Conservation (phyloP, 257 asterid species). For the Avicennia marina region DNA sequence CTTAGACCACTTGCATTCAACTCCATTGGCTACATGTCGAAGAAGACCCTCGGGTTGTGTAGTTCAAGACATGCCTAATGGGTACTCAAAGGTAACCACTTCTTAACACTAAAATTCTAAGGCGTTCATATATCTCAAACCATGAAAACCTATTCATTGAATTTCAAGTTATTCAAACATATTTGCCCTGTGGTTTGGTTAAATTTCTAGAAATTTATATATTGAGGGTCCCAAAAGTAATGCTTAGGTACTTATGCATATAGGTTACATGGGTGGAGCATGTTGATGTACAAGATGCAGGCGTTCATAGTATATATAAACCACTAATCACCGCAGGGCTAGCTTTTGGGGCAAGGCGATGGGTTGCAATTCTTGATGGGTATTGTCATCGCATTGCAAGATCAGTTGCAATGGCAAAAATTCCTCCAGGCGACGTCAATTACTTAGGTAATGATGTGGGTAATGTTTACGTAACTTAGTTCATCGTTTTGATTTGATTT, state of each 20-base stretch:
- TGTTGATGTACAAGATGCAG: conserved; percentile 10
- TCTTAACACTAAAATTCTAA: too few species aligned
- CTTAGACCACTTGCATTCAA: conserved; percentile 47
- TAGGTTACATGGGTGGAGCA: too few species aligned
- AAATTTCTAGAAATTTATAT: too few species aligned
- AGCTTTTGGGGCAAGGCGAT: conserved; percentile 58
- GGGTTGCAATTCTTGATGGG: conserved; percentile 40
- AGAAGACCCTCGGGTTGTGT: conserved; percentile 73
- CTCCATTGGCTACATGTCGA: conserved; percentile 43
- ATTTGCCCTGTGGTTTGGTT: too few species aligned
- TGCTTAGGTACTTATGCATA: too few species aligned
- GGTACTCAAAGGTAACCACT: conserved; percentile 75
- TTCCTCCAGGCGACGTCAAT: conserved; percentile 2
- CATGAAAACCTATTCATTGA: too few species aligned
- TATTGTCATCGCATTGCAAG: conserved; percentile 38
- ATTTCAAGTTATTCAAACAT: too few species aligned
- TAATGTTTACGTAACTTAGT: too few species aligned
- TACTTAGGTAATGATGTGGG: conserved; percentile 20
- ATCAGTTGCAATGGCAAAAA: background rate
- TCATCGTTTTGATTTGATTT: too few species aligned
- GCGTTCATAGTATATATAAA: conserved; percentile 25
- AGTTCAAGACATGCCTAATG: conserved; percentile 69
- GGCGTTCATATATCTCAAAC: too few species aligned
- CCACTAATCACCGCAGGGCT: conserved; percentile 41
- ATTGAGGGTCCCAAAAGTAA: too few species aligned